Base-by-base conservation (phyloP, 2,329 filamentous ascomycete species). In the Colletotrichum noveboracense region DNA sequence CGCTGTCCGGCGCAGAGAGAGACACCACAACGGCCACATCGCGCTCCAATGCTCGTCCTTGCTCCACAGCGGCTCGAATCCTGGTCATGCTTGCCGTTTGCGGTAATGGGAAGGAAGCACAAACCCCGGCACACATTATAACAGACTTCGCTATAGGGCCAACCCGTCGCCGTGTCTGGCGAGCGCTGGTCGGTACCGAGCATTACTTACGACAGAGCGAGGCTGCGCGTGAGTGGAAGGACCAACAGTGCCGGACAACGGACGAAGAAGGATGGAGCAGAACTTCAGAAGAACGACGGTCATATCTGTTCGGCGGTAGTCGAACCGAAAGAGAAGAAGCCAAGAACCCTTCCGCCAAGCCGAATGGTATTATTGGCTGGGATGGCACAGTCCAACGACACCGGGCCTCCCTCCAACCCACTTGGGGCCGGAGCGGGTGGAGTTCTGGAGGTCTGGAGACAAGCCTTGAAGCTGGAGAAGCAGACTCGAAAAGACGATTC, bases 241-340 rank as follows among this genome's bases (percentile, higher is more conserved):
- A 30, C 69, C 58, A 68, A 65, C 56, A 28, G 43, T 64, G 65
- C 34, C 24, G 36, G 66, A 21, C 61, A 43, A 38, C 32, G 70
- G 65, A 70, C 64, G 16, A 67, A 67, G 36, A n/a, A 62, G 55
- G 61, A 72, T 67, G 69, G 30, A 26, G 67, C 62, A 64, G 24
- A 43, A 43, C 30, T 30, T 32, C 58, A 52, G 43, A 52, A 52
- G 30, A 61, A 34, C 30, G 10, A 55, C 62, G 70, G 48, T 43
- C 38, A 73, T 43, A 21, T 43, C 56, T 71, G 62, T 65, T 82
- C 81, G 80, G 80, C 77, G 80, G 75, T 77, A 80, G 78, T 80
- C 74, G 77, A 78, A 77, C 80, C 77, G 79, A 80, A 75, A 71
- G 61, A 78, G 65, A 58, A 58, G 26, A 70, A 65, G 67, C 62